Evolutionary conservation across 768 basidiomycete genomes (phyloP), one percentile per base, ranked within the genome.

Genomic region (Gymnopilus junonius): DNA sequence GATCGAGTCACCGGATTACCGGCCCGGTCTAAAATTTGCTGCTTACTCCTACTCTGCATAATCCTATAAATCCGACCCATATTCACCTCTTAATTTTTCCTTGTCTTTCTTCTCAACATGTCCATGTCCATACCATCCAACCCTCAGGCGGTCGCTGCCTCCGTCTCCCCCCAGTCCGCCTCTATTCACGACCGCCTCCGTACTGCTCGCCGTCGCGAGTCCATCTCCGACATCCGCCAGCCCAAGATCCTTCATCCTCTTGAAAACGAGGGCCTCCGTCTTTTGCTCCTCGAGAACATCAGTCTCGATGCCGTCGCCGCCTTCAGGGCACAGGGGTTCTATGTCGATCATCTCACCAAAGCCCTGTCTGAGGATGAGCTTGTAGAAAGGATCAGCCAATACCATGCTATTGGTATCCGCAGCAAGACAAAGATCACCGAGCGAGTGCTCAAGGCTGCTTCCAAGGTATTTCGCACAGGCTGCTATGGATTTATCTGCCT

Each of bases 341-440:
- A 89, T 76, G 95, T 99, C 57, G 96, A 99, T 75, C 94, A 96
- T 78, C 82, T 83, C 69, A 82, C 88, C 65, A 91, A 90, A 71
- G 90, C 96, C 61, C 85, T 95, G 81, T 86, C 86, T n/a, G 97
- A 99, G 80, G 91, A 93, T 55, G 96, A 99, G 80, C 92, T 99
- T 62, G 77, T 99, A 17, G 82, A 89, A 54, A 90, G 88, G 70
- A 91, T 95, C 45, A 86, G 88, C 62, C 78, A 83, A 3, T 99
- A 97, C 77, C 94, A 98, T 71, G 97, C 92, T 61, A 87, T 99
- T 66, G 97, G 97, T 58, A 99, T 99, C 74, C 89, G 97, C 54
- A 94, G 92, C 80, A 99, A 99, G 78, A 99, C 97, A 56, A 97
- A 93, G 79, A 93, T 99, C 69, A 99, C 97, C 5, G 86, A 90